phyloP scores from a whole-genome alignment of 352 stramenopile genomes.

The Pythium monospermum region DNA sequence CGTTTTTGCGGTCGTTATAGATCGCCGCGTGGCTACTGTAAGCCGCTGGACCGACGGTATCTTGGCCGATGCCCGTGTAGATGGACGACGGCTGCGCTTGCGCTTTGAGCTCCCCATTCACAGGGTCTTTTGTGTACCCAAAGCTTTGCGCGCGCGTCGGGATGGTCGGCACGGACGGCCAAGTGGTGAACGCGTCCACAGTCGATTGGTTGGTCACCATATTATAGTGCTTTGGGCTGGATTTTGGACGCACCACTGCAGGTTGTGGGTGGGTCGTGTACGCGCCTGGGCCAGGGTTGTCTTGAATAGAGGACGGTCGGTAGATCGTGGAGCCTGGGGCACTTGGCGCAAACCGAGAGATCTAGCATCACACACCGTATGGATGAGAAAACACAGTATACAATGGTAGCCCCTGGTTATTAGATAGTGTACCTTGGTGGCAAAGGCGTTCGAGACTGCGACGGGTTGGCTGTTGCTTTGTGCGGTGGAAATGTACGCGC shows the following conservation, averaged over 20 bases:
- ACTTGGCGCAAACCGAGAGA: conserved; percentile 66
- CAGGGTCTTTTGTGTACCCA: conserved; percentile 44
- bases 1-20: conserved; percentile 69
- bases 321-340: conserved; percentile 69
- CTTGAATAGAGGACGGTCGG: conserved; percentile 54
- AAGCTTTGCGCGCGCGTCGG: conserved; percentile 72
- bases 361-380: too few relatives aligned
- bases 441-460: conserved; percentile 55
- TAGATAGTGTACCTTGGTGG: conserved; percentile 66
- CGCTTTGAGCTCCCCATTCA: conserved; percentile 36
- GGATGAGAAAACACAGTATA: too few relatives aligned
- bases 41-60: conserved; percentile 66
- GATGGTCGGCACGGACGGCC: conserved; percentile 59
- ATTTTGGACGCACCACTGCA: not conserved
- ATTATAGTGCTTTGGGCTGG: conserved; percentile 12
- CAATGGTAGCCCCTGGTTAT: too few relatives aligned
- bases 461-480: conserved; percentile 6
- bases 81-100: conserved; percentile 39
- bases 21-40: conserved; percentile 52
- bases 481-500: conserved; percentile 40
- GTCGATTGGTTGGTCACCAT: not conserved
- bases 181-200: conserved; percentile 22
- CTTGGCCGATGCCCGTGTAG: conserved; percentile 64
- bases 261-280: conserved; percentile 5
- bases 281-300: conserved; percentile 56